Evolutionary conservation across 148 eudicot genomes (phyloP), one percentile per base, ranked within the genome.

Genomic region (Rhododendron molle): DNA sequence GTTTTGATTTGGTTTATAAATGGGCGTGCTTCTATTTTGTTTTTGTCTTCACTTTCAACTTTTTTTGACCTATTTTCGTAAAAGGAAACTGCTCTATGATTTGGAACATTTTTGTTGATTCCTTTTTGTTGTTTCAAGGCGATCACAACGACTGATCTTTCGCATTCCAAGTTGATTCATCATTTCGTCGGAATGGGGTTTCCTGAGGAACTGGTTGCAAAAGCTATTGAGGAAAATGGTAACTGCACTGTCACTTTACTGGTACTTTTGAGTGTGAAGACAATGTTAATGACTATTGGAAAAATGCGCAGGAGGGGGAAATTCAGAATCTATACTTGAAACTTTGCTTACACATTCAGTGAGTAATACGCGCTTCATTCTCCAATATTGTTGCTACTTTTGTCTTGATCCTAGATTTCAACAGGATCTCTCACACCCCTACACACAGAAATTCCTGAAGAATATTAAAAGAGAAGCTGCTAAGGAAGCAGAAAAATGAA

Each of bases 151-250:
- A 81, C 86, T 54, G 92, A 91, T 87, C 87, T 89, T 26, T 87
- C 93, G 50, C 81, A 78, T 78, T 83, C 92, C 67, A 88, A 89
- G 38, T 90, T 94, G 86, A 88, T 92, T 83, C 84, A 86, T 46
- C 88, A 91, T 85, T 91, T 94, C 87, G 87, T 91, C 46, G 92
- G 86, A 32, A 92, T 93, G 89, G 95, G 95, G 8, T 94, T 93
- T 85, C 83, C 93, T 50, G 90, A 88, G 81, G 78, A 84, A 78
- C 43, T 94, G 92, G 94, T 94, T 44, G 72, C 84, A 44, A 92
- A 86, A 85, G 95, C 89, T 52, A 87, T 94, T 18, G 88, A 93
- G 81, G 95, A 93, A 88, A 90, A 91, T 78, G 94, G 97, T 81
- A 93, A 81, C 38, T 85, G 40, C 80, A 6, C 34, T 52, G 62